Evolutionary conservation across 441 rosid genomes (phyloP).

Genomic region (Hypseocharis bilobata): DNA sequence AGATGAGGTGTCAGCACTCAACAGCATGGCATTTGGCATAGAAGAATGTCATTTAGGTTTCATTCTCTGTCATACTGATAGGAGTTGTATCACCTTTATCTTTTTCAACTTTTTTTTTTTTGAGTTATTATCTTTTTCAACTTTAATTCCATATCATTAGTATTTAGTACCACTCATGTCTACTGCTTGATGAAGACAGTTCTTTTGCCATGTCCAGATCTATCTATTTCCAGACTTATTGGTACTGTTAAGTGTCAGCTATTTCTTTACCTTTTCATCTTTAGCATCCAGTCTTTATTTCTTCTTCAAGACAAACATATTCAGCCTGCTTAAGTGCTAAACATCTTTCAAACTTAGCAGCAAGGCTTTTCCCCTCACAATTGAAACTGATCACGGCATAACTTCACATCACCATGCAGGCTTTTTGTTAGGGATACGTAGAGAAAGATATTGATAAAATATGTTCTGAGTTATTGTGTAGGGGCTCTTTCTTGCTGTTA

Average conservation of each 20-base stretch:
- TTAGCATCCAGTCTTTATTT: not conserved
- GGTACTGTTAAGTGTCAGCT: not conserved
- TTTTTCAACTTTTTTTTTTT: not conserved
- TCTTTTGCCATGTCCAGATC: not conserved
- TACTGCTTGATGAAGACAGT: not conserved
- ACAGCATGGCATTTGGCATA: not conserved
- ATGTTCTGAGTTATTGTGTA: not conserved
- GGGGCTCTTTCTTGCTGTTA: not conserved
- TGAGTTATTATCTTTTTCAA: not conserved
- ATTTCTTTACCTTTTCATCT: not conserved
- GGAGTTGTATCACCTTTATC: not conserved
- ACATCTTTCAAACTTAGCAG: not conserved
- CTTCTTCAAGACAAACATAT: not conserved
- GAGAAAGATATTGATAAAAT: not conserved
- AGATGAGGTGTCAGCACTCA: too few relatives aligned
- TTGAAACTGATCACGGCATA: not conserved
- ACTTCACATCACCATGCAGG: not conserved
- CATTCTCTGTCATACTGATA: not conserved
- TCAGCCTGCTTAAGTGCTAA: not conserved
- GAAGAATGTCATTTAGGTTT: not conserved
- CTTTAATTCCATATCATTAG: not conserved
- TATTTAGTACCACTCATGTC: not conserved
- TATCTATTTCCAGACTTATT: not conserved
- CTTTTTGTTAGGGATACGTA: not conserved
- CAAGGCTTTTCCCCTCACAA: not conserved